A percentile compares a stretch with the other conserved stretches of the same genome.
Conservation (phyloP, 1,139 yeast species). For the Candida frijolesensis region DNA sequence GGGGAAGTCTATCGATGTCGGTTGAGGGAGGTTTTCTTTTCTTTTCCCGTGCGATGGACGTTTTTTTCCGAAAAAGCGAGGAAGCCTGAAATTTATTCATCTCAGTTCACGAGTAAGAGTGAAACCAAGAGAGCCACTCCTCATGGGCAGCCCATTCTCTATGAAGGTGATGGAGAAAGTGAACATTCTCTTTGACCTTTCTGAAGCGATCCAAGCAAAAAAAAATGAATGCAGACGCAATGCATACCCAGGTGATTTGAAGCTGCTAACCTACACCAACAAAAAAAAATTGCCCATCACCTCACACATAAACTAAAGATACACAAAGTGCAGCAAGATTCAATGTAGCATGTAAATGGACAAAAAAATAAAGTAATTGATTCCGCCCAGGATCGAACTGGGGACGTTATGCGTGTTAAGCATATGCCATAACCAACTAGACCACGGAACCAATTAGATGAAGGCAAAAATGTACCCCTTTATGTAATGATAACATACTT, state of each 20-base stretch:
- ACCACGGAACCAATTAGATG: conserved; percentile 59
- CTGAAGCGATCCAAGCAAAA: background rate
- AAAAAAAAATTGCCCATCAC: background rate
- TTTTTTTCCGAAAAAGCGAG: background rate
- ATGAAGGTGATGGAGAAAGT: no score
- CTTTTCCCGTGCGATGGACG: conserved; percentile 1
- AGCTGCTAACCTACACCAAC: background rate
- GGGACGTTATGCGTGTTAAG: conserved; percentile 99
- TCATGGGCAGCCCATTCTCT: no score
- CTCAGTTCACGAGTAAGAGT: background rate
- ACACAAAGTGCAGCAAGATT: background rate
- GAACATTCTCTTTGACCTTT: background rate
- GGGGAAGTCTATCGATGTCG: background rate
- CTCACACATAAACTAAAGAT: background rate
- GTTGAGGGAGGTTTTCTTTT: background rate
- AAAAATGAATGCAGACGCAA: no score
- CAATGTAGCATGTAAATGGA: background rate
- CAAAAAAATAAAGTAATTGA: conserved; percentile 46
- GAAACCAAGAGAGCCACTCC: no score
- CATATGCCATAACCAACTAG: conserved; percentile 99
- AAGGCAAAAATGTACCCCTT: background rate
- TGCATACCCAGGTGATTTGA: no score
- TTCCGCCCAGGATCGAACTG: conserved; percentile 99
- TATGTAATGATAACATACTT: no score
- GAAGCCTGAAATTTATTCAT: background rate